These are phyloP conservation scores for Chaetomiaceae sp. DNA, from an alignment of 2,329 filamentous ascomycete species.

Conservation along the genomic window DNA sequence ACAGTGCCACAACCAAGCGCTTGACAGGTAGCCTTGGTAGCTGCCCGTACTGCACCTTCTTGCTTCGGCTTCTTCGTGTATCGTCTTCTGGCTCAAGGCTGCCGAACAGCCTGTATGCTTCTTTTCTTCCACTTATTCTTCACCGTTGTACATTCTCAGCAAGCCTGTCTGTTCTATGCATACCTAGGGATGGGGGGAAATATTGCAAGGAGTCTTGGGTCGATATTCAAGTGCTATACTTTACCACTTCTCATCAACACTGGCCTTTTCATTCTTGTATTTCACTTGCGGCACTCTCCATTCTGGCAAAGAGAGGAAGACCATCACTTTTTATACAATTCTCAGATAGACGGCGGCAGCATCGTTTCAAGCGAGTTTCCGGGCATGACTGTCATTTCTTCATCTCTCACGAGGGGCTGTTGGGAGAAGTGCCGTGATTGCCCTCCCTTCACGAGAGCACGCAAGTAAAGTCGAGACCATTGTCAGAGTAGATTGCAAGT, in stretches of 20 bases:
- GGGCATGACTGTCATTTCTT: no score
- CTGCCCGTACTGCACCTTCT: not conserved
- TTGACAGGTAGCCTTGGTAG: constrained; percentile 42
- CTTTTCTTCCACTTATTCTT: not conserved
- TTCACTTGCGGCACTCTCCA: not conserved
- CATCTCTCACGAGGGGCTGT: no score
- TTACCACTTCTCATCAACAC: not conserved
- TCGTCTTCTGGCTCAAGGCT: not conserved
- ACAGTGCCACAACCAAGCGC: constrained; percentile 56
- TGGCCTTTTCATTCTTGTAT: not conserved
- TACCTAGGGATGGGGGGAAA: not conserved
- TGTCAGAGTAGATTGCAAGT: no score
- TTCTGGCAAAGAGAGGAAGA: not conserved
- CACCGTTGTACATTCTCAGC: no score
- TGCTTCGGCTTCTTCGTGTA: not conserved
- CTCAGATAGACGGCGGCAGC: no score
- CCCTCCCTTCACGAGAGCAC: not conserved
- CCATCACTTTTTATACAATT: not conserved
- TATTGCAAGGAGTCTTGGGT: not conserved
- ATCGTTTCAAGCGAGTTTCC: no score
- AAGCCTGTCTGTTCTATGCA: no score
- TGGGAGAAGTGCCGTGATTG: no score
- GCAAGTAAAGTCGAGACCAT: no score
- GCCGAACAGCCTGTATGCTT: not conserved
- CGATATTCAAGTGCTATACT: not conserved